Percentiles rank a stretch among this genome's conserved stretches.
These are phyloP conservation scores for Capsicum pubescens DNA, from an alignment of 257 asterid species.

Conservation along the genomic window DNA sequence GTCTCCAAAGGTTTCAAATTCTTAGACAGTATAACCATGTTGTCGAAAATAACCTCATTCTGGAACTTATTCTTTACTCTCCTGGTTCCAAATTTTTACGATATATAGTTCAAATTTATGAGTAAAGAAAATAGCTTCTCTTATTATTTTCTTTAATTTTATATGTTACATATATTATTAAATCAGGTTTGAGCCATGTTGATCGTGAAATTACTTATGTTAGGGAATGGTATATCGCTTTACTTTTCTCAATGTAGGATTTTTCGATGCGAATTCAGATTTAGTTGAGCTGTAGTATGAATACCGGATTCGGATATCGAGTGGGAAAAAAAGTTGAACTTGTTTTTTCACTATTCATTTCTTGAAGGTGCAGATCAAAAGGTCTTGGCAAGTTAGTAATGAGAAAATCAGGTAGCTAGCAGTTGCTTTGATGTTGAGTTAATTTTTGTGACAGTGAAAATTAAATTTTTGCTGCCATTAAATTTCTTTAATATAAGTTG, in stretches of 20 bases:
- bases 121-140: no score
- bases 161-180: no score
- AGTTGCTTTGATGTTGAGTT: conserved; percentile 3
- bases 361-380: neutral
- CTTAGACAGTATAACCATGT: neutral
- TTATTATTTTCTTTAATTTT: no score
- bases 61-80: no score
- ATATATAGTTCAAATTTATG: no score
- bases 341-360: neutral
- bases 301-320: neutral
- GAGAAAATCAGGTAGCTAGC: neutral
- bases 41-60: neutral
- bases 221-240: no score
- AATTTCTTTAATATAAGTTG: neutral
- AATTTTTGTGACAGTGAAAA: conserved; percentile 19
- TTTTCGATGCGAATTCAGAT: neutral
- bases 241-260: neutral
- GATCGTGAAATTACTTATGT: no score
- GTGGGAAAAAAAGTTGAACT: neutral
- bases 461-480: neutral
- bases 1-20: neutral
- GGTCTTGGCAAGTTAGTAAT: neutral
- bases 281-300: neutral
- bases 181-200: no score
- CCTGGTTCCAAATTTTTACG: no score